These are phyloP conservation scores for Aureobasidium leucospermi DNA, from an alignment of 2,329 filamentous ascomycete genomes.

Conservation along the genomic window DNA sequence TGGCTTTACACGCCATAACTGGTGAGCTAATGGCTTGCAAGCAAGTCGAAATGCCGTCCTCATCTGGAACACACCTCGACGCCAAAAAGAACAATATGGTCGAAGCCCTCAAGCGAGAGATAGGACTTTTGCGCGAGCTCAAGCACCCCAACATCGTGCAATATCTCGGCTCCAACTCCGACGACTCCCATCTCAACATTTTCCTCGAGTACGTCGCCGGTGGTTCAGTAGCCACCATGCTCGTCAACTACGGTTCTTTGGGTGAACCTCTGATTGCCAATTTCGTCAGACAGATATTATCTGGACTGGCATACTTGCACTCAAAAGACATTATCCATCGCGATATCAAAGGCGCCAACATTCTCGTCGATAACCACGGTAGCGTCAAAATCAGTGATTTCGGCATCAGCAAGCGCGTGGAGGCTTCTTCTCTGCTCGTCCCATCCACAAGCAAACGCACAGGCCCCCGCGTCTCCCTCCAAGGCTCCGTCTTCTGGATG, in stretches of 20 bases:
- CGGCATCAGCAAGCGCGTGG: slow-evolving; percentile 95
- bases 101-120: slow-evolving; percentile 92
- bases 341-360: slow-evolving; percentile 98
- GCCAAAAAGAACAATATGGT: slow-evolving; percentile 97
- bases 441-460: slow-evolving; percentile 38
- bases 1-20: slow-evolving; percentile 90
- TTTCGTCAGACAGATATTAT: slow-evolving; percentile 92
- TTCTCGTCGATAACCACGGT: slow-evolving; percentile 97
- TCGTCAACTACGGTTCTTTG: slow-evolving; percentile 94
- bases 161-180: slow-evolving; percentile 90
- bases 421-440: slow-evolving; percentile 53
- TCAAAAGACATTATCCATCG: slow-evolving; percentile 94
- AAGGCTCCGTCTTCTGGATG: slow-evolving; percentile 99
- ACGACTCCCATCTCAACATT: slow-evolving; percentile 91
- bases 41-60: slow-evolving; percentile 86
- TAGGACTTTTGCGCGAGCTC: slow-evolving; percentile 84
- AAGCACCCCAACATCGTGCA: slow-evolving; percentile 97
- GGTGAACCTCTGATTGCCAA: slow-evolving; percentile 90
- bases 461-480: slow-evolving; percentile 66
- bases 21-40: slow-evolving; percentile 97
- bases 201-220: slow-evolving; percentile 98
- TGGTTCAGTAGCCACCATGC: slow-evolving; percentile 95
- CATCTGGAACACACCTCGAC: slow-evolving; percentile 69
- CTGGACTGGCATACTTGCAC: slow-evolving; percentile 88
- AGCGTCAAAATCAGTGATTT: slow-evolving; percentile 99